phyloP scores from a whole-genome alignment of 768 basidiomycete genomes.

The Naematelia encephala region DNA sequence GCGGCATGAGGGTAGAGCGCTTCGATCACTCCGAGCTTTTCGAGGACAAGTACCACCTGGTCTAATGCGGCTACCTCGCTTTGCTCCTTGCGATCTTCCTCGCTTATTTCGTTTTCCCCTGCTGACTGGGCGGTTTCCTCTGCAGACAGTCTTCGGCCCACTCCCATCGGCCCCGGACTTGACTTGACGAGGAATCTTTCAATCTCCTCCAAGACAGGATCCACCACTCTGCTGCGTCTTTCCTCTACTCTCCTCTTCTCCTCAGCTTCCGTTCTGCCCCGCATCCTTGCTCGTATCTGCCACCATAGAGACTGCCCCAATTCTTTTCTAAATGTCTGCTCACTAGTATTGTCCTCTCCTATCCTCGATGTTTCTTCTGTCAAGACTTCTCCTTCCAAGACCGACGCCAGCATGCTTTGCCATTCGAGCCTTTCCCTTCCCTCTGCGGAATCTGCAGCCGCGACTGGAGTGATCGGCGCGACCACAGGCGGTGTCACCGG shows the following conservation, averaged over 20 bases:
- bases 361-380: slow-evolving; percentile 93
- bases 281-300: slow-evolving; percentile 79
- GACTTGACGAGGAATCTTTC: slow-evolving; percentile 64
- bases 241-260: slow-evolving; percentile 80
- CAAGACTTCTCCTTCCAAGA: slow-evolving; percentile 88
- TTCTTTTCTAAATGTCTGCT: slow-evolving; percentile 49
- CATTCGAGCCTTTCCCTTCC: slow-evolving; percentile 85
- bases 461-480: not conserved
- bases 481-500: not conserved
- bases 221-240: slow-evolving; percentile 72
- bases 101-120: slow-evolving; percentile 38
- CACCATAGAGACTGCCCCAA: slow-evolving; percentile 65
- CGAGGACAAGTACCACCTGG: slow-evolving; percentile 57
- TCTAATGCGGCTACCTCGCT: slow-evolving; percentile 41
- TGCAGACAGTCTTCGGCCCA: slow-evolving; percentile 4
- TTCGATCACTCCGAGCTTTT: slow-evolving; percentile 73
- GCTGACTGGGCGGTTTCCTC: slow-evolving; percentile 1
- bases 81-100: slow-evolving; percentile 35
- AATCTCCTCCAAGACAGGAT: slow-evolving; percentile 79
- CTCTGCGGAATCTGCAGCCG: slow-evolving; percentile 61
- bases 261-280: slow-evolving; percentile 73
- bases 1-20: slow-evolving; percentile 81
- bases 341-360: slow-evolving; percentile 70
- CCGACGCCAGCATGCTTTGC: slow-evolving; percentile 92
- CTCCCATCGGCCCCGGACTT: slow-evolving; percentile 4